A percentile compares a stretch with the other conserved stretches of the same genome.
Conservation (phyloP, 805 yeast genomes). For the Spathaspora sp. region DNA sequence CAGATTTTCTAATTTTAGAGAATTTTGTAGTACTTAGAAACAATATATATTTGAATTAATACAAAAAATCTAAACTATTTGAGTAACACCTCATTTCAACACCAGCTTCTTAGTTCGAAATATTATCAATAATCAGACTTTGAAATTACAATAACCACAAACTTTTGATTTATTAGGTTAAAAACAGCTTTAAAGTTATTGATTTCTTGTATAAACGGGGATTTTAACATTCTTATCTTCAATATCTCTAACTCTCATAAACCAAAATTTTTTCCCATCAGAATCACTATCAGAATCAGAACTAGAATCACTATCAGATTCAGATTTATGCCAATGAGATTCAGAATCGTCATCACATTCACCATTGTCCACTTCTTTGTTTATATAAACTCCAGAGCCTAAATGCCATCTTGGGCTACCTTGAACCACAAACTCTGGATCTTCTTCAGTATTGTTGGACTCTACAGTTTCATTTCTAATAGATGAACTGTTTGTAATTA, state of each 20-base stretch:
- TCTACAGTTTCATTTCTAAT: not conserved
- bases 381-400: constrained; percentile 17
- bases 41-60: not conserved
- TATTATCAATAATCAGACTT: too few relatives aligned
- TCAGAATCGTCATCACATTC: not conserved
- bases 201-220: not conserved
- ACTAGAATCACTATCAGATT: not conserved
- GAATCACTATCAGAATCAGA: constrained; percentile 2
- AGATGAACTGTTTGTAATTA: not conserved
- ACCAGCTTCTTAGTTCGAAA: not conserved
- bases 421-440: constrained; percentile 3
- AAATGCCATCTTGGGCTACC: constrained; percentile 9
- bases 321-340: not conserved
- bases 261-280: constrained; percentile 13
- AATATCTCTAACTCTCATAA: constrained; percentile 1
- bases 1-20: too few relatives aligned
- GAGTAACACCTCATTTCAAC: not conserved
- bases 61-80: not conserved
- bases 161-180: too few relatives aligned
- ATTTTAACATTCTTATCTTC: not conserved
- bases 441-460: not conserved
- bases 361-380: constrained; percentile 9
- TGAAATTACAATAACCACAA: too few relatives aligned
- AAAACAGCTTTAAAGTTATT: too few relatives aligned
- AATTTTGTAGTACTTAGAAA: not conserved